phyloP scores from a whole-genome alignment of 2,329 filamentous ascomycete species.

The Fusarium piperis region DNA sequence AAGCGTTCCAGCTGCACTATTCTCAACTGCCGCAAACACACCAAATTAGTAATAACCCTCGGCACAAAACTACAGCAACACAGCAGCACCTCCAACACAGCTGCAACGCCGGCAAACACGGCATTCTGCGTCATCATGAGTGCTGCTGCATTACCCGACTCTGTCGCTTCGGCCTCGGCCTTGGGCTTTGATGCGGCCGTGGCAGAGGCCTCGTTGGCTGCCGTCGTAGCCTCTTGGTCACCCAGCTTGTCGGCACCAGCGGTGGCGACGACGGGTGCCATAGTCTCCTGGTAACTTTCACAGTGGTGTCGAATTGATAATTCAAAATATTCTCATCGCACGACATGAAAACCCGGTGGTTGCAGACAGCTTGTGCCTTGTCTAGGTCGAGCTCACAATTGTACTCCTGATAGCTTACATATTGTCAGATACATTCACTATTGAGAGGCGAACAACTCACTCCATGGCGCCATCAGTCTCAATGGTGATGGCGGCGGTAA shows the following conservation, averaged over 20 bases:
- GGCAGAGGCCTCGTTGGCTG: neutral
- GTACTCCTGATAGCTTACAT: slow-evolving; percentile 3
- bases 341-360: neutral
- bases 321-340: neutral
- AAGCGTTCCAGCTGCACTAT: neutral
- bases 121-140: slow-evolving; percentile 48
- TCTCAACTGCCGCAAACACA: neutral
- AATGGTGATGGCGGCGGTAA: slow-evolving; percentile 3
- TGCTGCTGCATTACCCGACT: slow-evolving; percentile 35
- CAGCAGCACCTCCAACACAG: slow-evolving; percentile 46
- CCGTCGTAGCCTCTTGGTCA: neutral
- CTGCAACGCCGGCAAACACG: slow-evolving; percentile 48
- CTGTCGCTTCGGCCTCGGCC: slow-evolving; percentile 22
- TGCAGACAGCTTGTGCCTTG: slow-evolving; percentile 40
- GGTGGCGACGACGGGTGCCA: slow-evolving; percentile 50
- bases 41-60: neutral
- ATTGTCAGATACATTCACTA: neutral
- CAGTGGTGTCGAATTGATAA: neutral
- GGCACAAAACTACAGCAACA: slow-evolving; percentile 44
- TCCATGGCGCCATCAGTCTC: neutral
- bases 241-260: slow-evolving; percentile 38
- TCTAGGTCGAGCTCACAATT: slow-evolving; percentile 41
- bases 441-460: neutral
- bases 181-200: slow-evolving; percentile 22
- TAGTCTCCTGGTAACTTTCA: slow-evolving; percentile 26